Base-by-base conservation (phyloP, 208 protist species). In the Trypanosoma theileri region DNA sequence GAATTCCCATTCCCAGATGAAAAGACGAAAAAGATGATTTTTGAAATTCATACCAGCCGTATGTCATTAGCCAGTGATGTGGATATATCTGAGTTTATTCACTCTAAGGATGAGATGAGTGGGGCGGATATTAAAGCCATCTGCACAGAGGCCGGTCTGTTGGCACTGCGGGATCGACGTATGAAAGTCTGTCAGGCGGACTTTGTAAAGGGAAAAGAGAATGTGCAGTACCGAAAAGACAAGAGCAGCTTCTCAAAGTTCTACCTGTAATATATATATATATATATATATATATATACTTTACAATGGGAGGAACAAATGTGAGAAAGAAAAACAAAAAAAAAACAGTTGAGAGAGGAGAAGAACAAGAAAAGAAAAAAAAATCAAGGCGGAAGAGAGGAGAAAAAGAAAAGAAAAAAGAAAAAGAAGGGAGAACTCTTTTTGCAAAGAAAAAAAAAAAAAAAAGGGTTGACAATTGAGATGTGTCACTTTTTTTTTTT, bases 61-160 rank as follows among this genome's bases (percentile, higher is more conserved):
- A 99, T 99, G 99, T 99, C 88, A 50, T 82, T 99, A 3, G 90
- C 92, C 12, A 88, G 96, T n/a, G 98, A 99, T 81, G 98, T 99
- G 7, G 96, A 99, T 72, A 87, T 99, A 13, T 96, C 99, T 22
- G 98, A 99, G 86, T 99, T 99, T 72, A 97, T 99, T 60, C 98
- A 98, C 81, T 92, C 98, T n/a, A 99, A 99, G 79, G 98, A 99
- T 72, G 98, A 99, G 66, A 91, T 99, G 51, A 98, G 93, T 55
- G 99, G 99, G 31, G 99, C 99, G 21, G 99, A 99, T 81, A 99
- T 99, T 68, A 99, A 99, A 83, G 99, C 99, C 22, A 99, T 99
- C 64, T 99, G 99, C 86, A 99, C 99, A 12, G 99, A 99, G 86
- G 98, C 99, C 12, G 99, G 99, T 59, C 81, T 99, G 7, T 83